phyloP scores from a whole-genome alignment of 2,329 filamentous ascomycete species.

The Elsinoe batatas region DNA sequence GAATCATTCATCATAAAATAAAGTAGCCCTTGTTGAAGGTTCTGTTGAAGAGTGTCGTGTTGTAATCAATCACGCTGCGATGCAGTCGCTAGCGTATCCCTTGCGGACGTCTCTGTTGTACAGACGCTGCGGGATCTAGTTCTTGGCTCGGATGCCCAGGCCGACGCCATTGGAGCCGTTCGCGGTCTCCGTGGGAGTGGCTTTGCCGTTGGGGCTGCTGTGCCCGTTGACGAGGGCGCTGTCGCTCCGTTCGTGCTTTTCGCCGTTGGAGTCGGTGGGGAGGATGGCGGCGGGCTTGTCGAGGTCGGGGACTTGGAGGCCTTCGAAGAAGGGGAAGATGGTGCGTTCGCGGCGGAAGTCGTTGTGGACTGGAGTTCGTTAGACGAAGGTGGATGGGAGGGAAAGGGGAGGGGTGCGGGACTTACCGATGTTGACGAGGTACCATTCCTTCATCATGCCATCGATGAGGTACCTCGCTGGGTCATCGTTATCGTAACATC shows the following conservation, averaged over 20 bases:
- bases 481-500: constrained; percentile 69
- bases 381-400: not conserved
- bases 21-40: constrained; percentile 15
- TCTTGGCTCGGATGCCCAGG: constrained; percentile 17
- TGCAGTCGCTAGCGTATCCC: not conserved
- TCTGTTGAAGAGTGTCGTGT: constrained; percentile 14
- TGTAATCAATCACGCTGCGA: not conserved
- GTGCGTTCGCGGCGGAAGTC: constrained; percentile 80
- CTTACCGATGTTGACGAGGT: constrained; percentile 87
- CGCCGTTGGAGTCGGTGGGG: not conserved
- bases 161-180: constrained; percentile 16
- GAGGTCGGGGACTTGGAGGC: constrained; percentile 58
- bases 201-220: constrained; percentile 8
- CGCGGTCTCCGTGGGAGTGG: constrained; percentile 15
- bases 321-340: constrained; percentile 80
- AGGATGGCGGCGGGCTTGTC: constrained; percentile 32
- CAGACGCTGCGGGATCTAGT: constrained; percentile 16
- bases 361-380: constrained; percentile 63
- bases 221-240: constrained; percentile 15
- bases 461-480: constrained; percentile 73
- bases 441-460: constrained; percentile 80
- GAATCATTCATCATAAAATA: constrained; percentile 3
- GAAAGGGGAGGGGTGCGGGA: constrained; percentile 1
- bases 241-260: constrained; percentile 15
- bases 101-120: not conserved